Conservation (phyloP, 768 basidiomycete species). For the Macrolepiota fuliginosa region DNA sequence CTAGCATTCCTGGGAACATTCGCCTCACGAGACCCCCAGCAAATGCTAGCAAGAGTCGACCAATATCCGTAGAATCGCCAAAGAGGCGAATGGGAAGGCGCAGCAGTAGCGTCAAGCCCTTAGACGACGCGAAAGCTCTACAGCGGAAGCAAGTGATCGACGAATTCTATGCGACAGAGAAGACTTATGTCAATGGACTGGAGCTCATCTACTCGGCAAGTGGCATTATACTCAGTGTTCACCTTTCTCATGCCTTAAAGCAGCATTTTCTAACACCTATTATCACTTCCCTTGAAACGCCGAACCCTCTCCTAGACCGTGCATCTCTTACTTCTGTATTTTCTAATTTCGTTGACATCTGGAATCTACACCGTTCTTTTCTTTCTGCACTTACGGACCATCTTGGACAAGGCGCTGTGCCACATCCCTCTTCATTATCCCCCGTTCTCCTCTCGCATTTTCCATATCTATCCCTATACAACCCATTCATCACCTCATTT, state of each 20-base stretch:
- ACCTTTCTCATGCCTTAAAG: slow-evolving; percentile 3
- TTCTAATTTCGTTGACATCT: slow-evolving; percentile 89
- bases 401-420: slow-evolving; percentile 25
- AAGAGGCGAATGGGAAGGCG: slow-evolving; percentile 35
- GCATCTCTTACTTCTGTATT: slow-evolving; percentile 71
- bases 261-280: slow-evolving; percentile 85
- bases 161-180: slow-evolving; percentile 83
- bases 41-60: slow-evolving; percentile 26
- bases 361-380: slow-evolving; percentile 83
- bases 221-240: slow-evolving; percentile 10
- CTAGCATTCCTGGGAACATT: slow-evolving; percentile 13
- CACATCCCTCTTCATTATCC: slow-evolving; percentile 30
- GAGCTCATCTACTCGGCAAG: slow-evolving; percentile 79
- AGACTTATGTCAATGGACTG: slow-evolving; percentile 75
- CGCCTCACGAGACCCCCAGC: slow-evolving; percentile 17
- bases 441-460: slow-evolving; percentile 72
- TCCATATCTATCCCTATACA: slow-evolving; percentile 86
- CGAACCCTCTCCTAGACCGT: slow-evolving; percentile 67
- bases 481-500: slow-evolving; percentile 80
- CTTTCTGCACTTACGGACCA: slow-evolving; percentile 55
- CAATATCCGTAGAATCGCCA: slow-evolving; percentile 37
- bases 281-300: slow-evolving; percentile 67
- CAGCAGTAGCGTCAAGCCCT: slow-evolving; percentile 34
- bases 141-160: slow-evolving; percentile 68
- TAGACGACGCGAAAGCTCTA: slow-evolving; percentile 43